These are phyloP conservation scores for Tephrocybe sp. DNA, from an alignment of 768 basidiomycete genomes.

Conservation along the genomic window DNA sequence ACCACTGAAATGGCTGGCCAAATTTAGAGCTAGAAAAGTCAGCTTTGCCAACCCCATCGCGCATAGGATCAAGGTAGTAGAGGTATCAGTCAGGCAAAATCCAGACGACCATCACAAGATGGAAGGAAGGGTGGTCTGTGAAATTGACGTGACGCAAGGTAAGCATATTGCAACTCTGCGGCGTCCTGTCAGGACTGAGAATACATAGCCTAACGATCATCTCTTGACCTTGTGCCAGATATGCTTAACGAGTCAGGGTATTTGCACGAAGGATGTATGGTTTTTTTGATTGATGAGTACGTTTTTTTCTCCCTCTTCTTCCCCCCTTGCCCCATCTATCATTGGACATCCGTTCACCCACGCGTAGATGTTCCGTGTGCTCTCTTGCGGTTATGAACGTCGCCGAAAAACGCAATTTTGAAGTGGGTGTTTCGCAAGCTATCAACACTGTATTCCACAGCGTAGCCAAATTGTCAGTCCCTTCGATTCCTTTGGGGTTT, in stretches of 20 bases:
- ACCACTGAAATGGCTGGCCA: slow-evolving; percentile 35
- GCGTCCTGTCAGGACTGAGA: background rate
- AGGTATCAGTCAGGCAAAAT: slow-evolving; percentile 38
- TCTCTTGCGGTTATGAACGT: slow-evolving; percentile 34
- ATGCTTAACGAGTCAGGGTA: slow-evolving; percentile 38
- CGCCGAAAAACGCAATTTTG: slow-evolving; percentile 25
- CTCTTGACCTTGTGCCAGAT: slow-evolving; percentile 29
- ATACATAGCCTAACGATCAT: slow-evolving; percentile 1
- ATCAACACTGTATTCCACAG: slow-evolving; percentile 47
- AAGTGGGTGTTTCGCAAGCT: slow-evolving; percentile 40
- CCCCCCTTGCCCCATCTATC: background rate
- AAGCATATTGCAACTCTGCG: slow-evolving; percentile 2
- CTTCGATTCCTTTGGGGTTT: background rate
- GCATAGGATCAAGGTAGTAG: slow-evolving; percentile 29
- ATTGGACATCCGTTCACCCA: background rate
- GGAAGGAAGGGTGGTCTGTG: slow-evolving; percentile 37
- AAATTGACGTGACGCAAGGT: slow-evolving; percentile 47
- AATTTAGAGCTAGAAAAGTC: slow-evolving; percentile 26
- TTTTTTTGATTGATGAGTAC: slow-evolving; percentile 48
- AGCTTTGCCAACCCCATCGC: slow-evolving; percentile 31
- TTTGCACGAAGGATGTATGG: slow-evolving; percentile 40
- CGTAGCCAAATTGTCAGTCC: slow-evolving; percentile 34
- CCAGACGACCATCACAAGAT: slow-evolving; percentile 31
- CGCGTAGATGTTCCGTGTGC: slow-evolving; percentile 38
- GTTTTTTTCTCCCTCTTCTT: slow-evolving; percentile 11